Conservation (phyloP, 1,284 basidiomycete species). For the Ganoderma meredithae region DNA sequence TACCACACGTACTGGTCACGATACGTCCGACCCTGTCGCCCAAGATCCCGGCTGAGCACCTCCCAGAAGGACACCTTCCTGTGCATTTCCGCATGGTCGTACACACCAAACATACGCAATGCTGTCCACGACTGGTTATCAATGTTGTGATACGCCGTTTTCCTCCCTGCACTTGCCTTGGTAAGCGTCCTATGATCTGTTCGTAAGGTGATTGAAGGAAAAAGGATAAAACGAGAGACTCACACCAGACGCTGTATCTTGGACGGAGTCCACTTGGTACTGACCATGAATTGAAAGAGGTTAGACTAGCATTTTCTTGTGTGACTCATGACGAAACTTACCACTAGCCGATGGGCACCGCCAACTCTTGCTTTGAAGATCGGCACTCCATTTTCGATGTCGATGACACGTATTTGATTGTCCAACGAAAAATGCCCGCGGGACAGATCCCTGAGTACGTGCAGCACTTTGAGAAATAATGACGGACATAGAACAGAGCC, state of each 20-base stretch:
- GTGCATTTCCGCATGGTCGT: conserved; percentile 58
- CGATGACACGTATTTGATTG: conserved; percentile 62
- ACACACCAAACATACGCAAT: conserved; percentile 62
- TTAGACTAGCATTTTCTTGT: too few relatives aligned
- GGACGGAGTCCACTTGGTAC: neutral
- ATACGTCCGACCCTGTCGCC: conserved; percentile 55
- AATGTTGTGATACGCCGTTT: neutral
- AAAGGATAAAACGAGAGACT: neutral
- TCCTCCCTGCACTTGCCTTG: neutral
- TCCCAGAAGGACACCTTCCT: conserved; percentile 53
- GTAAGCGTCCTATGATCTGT: neutral
- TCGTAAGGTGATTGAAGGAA: neutral
- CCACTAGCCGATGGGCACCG: conserved; percentile 57
- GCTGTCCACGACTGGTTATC: conserved; percentile 39
- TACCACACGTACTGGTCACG: conserved; percentile 40
- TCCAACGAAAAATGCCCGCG: conserved; percentile 64
- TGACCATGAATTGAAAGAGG: neutral
- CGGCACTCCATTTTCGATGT: conserved; percentile 50
- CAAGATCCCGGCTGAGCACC: conserved; percentile 51
- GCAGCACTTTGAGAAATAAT: too few relatives aligned
- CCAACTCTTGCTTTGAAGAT: conserved; percentile 69
- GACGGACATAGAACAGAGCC: neutral
- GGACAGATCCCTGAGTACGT: conserved; percentile 56
- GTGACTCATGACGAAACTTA: conserved; percentile 39
- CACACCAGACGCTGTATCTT: neutral